Evolutionary conservation across 805 yeast genomes (phyloP).

Genomic region (Yamadazyma olivae): DNA sequence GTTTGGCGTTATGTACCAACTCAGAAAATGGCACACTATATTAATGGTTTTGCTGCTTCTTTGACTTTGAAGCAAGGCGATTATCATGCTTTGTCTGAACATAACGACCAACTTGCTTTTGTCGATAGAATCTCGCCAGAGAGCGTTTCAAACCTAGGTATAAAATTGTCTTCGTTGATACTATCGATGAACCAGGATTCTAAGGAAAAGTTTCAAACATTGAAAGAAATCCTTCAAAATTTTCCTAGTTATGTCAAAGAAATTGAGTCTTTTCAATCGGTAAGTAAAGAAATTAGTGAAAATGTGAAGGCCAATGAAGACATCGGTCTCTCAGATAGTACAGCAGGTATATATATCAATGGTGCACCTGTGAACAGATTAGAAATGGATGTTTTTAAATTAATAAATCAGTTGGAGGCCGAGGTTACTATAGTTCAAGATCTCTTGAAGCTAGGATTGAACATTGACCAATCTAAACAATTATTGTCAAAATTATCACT

Average conservation of each 20-base stretch:
- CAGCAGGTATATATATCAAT: slow-evolving; percentile 60
- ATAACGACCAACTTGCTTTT: background rate
- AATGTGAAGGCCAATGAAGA: slow-evolving; percentile 15
- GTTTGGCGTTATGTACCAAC: slow-evolving; percentile 68
- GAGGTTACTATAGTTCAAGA: slow-evolving; percentile 23
- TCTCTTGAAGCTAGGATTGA: slow-evolving; percentile 28
- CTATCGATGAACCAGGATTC: slow-evolving; percentile 13
- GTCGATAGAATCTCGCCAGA: slow-evolving; percentile 14
- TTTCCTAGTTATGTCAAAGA: slow-evolving; percentile 44
- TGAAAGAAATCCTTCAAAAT: slow-evolving; percentile 42
- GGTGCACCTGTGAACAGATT: slow-evolving; percentile 58
- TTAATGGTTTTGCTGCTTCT: slow-evolving; percentile 67
- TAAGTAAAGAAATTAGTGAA: background rate
- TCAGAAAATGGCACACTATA: slow-evolving; percentile 18
- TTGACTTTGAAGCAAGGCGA: slow-evolving; percentile 53
- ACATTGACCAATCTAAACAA: slow-evolving; percentile 27
- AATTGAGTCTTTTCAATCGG: background rate
- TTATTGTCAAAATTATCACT: slow-evolving; percentile 37
- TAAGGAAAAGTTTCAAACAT: slow-evolving; percentile 26
- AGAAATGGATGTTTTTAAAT: slow-evolving; percentile 40
- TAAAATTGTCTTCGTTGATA: slow-evolving; percentile 41
- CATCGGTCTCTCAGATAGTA: slow-evolving; percentile 35
- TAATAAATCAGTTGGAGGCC: slow-evolving; percentile 36
- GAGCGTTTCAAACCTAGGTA: slow-evolving; percentile 28
- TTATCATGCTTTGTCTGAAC: slow-evolving; percentile 30